These are phyloP conservation scores for Aphanomyces stellatus DNA, from an alignment of 352 stramenopile species.

Conservation along the genomic window DNA sequence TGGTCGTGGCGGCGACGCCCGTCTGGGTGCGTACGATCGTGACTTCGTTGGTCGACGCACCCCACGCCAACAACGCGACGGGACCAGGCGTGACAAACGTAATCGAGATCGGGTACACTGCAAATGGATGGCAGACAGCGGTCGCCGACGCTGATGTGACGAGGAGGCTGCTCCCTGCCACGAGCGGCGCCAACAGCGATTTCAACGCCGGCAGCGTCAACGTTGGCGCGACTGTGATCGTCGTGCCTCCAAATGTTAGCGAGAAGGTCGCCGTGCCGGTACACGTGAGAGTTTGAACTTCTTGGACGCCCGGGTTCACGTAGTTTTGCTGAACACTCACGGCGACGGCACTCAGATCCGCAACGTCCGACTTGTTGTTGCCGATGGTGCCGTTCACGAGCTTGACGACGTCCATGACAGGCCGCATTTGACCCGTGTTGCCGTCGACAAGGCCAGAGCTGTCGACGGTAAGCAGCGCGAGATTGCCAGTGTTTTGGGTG, in stretches of 20 bases:
- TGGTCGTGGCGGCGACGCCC: conserved; percentile 29
- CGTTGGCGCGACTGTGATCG: conserved; percentile 29
- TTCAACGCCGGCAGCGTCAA: conserved; percentile 43
- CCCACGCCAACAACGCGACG: conserved; percentile 44
- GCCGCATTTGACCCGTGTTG: conserved; percentile 40
- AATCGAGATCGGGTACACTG: conserved; percentile 33
- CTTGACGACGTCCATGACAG: conserved; percentile 45
- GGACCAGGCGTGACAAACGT: conserved; percentile 55
- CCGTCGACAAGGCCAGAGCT: conserved; percentile 31
- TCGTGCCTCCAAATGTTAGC: conserved; percentile 27
- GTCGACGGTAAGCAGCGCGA: conserved; percentile 40
- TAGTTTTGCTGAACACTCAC: conserved; percentile 42
- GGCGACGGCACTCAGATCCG: conserved; percentile 35
- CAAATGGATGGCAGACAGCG: conserved; percentile 52
- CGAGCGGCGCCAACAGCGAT: conserved; percentile 41
- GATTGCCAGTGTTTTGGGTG: conserved; percentile 36
- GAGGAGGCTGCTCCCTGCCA: conserved; percentile 33
- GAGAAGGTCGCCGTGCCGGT: conserved; percentile 38
- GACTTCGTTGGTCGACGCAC: conserved; percentile 43
- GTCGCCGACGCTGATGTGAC: conserved; percentile 23
- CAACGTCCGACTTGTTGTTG: conserved; percentile 49
- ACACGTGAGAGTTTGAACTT: conserved; percentile 58
- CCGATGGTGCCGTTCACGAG: conserved; percentile 41
- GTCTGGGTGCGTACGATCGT: conserved; percentile 53
- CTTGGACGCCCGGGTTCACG: conserved; percentile 55